Conservation (phyloP, 2,329 filamentous ascomycete genomes). For the Cladophialophora immunda region DNA sequence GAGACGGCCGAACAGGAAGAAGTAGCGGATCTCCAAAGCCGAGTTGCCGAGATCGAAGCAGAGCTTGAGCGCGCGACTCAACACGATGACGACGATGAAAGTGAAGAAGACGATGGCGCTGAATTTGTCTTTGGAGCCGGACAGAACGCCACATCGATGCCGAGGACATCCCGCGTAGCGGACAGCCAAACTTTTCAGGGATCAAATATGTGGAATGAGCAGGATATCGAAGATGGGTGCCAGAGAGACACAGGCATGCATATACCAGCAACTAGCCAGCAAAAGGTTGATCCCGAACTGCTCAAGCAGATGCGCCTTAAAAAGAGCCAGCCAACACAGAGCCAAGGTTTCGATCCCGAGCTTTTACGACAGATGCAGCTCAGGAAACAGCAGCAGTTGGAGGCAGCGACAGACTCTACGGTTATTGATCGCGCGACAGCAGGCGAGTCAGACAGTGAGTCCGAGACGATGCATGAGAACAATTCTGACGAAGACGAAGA, state of each 20-base stretch:
- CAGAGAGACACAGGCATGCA: constrained; percentile 12
- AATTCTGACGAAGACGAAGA: constrained; percentile 13
- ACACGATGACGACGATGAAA: constrained; percentile 21
- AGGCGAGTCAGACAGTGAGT: constrained; percentile 21
- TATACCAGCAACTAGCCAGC: background rate
- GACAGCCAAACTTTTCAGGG: background rate
- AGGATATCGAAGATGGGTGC: constrained; percentile 25
- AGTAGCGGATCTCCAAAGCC: constrained; percentile 7
- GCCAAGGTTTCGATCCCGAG: constrained; percentile 17
- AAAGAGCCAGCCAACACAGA: constrained; percentile 5
- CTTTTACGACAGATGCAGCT: constrained; percentile 13
- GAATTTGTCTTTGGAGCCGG: constrained; percentile 32
- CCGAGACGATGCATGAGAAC: constrained; percentile 9
- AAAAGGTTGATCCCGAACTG: constrained; percentile 22
- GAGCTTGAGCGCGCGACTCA: constrained; percentile 1
- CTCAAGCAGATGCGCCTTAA: constrained; percentile 17
- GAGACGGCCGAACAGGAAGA: constrained; percentile 7
- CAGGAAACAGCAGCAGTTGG: constrained; percentile 9
- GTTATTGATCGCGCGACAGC: constrained; percentile 9
- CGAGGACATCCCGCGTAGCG: background rate
- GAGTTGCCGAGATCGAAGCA: constrained; percentile 14
- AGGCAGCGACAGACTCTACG: constrained; percentile 7
- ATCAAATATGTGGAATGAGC: background rate
- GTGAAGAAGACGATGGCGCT: constrained; percentile 36
- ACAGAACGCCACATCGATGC: background rate